These are phyloP conservation scores for Mytilinidion resinicola DNA, from an alignment of 495 filamentous ascomycete genomes.

Conservation along the genomic window DNA sequence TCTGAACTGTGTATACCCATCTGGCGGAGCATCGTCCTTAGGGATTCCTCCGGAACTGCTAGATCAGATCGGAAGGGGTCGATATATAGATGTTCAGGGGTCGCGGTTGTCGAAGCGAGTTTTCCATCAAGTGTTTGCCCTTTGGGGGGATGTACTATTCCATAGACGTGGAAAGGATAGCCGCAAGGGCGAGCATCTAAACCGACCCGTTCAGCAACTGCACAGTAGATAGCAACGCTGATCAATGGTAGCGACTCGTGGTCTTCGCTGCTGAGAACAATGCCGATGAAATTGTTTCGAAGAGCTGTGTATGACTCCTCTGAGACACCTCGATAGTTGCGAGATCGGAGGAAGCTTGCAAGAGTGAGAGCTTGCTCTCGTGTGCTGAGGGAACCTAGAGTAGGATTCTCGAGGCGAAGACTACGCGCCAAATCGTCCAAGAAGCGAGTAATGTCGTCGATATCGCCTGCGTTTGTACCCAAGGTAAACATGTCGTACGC, in stretches of 20 bases:
- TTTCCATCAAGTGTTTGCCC: conserved; percentile 60
- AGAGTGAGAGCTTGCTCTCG: conserved; percentile 62
- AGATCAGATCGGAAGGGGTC: conserved; percentile 70
- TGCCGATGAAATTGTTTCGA: conserved; percentile 77
- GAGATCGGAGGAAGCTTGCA: conserved; percentile 56
- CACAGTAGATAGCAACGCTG: conserved; percentile 67
- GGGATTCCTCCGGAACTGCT: conserved; percentile 55
- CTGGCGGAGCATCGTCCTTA: conserved; percentile 54
- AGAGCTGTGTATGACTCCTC: conserved; percentile 67
- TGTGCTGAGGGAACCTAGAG: conserved; percentile 47
- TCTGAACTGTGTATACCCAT: conserved; percentile 53
- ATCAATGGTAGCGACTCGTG: conserved; percentile 76
- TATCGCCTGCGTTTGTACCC: conserved; percentile 59
- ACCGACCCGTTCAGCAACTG: conserved; percentile 57
- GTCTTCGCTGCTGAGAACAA: conserved; percentile 51
- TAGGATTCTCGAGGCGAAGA: conserved; percentile 46
- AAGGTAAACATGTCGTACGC: conserved; percentile 85
- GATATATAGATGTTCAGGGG: conserved; percentile 57
- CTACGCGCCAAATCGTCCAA: conserved; percentile 57
- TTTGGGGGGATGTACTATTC: conserved; percentile 54
- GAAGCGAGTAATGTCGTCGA: conserved; percentile 60
- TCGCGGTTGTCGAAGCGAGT: conserved; percentile 8
- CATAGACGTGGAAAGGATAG: conserved; percentile 75
- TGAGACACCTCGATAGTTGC: conserved; percentile 62
- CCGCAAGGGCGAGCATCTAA: conserved; percentile 66